phyloP scores from a whole-genome alignment of 2,329 filamentous ascomycete species.

The Fusarium continuum region DNA sequence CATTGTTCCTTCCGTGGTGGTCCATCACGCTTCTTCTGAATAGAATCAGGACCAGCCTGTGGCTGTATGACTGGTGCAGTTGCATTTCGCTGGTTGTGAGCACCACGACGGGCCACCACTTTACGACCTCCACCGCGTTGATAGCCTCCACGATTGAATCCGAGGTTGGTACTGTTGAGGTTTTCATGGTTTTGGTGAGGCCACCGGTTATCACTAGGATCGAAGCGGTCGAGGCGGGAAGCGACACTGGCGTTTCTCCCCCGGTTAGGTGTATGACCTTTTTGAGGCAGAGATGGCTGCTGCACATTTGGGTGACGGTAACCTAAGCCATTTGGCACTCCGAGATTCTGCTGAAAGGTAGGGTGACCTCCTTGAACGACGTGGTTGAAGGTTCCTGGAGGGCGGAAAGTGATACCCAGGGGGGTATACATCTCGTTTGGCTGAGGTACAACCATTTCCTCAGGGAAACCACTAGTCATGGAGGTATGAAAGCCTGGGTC shows the following conservation, averaged over 20 bases:
- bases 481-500: neutral
- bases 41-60: neutral
- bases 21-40: constrained; percentile 27
- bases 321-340: neutral
- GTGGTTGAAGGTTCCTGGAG: neutral
- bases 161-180: neutral
- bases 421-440: neutral
- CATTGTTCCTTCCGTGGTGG: constrained; percentile 27
- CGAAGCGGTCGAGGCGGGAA: constrained; percentile 12
- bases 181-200: constrained; percentile 22
- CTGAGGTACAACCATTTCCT: neutral
- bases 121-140: constrained; percentile 24
- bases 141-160: constrained; percentile 13
- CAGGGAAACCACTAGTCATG: neutral
- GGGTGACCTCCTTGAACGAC: neutral
- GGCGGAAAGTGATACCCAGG: constrained; percentile 7
- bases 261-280: neutral
- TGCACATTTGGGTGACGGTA: constrained; percentile 8
- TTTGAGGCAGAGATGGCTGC: constrained; percentile 3
- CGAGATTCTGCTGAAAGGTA: neutral
- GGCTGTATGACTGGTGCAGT: constrained; percentile 28
- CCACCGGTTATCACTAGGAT: constrained; percentile 19
- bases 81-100: constrained; percentile 28
- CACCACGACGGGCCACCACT: constrained; percentile 31
- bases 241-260: constrained; percentile 10